Conservation (phyloP, 495 filamentous ascomycete genomes). For the Lepraria neglecta region DNA sequence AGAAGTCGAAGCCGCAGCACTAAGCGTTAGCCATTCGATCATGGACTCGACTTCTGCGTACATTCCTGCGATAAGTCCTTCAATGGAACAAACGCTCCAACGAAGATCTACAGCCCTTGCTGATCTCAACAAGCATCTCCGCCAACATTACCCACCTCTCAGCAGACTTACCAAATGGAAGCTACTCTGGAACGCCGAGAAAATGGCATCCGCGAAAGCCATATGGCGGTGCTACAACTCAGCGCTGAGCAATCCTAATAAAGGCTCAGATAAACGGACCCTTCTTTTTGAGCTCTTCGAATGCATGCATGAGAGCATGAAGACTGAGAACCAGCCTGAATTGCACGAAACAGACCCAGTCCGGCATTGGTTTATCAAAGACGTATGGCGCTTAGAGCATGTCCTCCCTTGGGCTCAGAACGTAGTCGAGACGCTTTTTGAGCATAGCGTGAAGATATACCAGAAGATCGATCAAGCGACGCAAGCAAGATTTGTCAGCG, state of each 20-base stretch:
- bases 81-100: slow-evolving; percentile 73
- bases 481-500: slow-evolving; percentile 51
- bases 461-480: slow-evolving; percentile 26
- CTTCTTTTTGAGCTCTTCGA: slow-evolving; percentile 63
- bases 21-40: slow-evolving; percentile 74
- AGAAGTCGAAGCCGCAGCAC: slow-evolving; percentile 72
- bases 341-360: slow-evolving; percentile 62
- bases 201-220: slow-evolving; percentile 71
- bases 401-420: slow-evolving; percentile 70
- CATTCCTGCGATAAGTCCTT: slow-evolving; percentile 62
- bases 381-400: slow-evolving; percentile 65
- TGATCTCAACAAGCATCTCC: slow-evolving; percentile 63
- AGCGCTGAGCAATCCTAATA: slow-evolving; percentile 41
- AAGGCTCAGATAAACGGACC: slow-evolving; percentile 43
- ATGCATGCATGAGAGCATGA: slow-evolving; percentile 62
- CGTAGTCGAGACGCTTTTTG: slow-evolving; percentile 60
- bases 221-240: slow-evolving; percentile 70
- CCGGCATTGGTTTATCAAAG: slow-evolving; percentile 75
- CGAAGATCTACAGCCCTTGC: slow-evolving; percentile 61
- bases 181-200: slow-evolving; percentile 84
- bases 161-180: slow-evolving; percentile 65
- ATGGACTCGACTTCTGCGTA: slow-evolving; percentile 66
- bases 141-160: slow-evolving; percentile 48
- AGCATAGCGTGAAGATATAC: slow-evolving; percentile 44
- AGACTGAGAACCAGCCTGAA: slow-evolving; percentile 52